Percentiles rank a stretch among this genome's conserved stretches.
Conservation (phyloP, 768 basidiomycete genomes). For the Dictyophora rubrovolvata region DNA sequence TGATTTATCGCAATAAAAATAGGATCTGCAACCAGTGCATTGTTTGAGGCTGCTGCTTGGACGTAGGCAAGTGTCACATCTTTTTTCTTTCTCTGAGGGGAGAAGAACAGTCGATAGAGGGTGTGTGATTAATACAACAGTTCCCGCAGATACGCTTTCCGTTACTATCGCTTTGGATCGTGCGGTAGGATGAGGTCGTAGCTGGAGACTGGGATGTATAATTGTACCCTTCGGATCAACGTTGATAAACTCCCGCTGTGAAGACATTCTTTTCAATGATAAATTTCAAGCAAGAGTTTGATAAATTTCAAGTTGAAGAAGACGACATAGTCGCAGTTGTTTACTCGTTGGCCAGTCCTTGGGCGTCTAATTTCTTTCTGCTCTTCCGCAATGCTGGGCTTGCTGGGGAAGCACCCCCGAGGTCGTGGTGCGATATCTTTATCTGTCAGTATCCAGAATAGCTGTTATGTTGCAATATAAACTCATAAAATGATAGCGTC, state of each 20-base stretch:
- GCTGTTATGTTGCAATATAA: background rate
- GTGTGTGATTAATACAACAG: slow-evolving; percentile 33
- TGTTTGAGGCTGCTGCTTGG: slow-evolving; percentile 30
- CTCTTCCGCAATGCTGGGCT: background rate
- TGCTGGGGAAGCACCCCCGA: slow-evolving; percentile 3
- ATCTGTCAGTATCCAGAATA: background rate
- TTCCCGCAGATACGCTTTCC: slow-evolving; percentile 31
- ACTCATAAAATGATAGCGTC: background rate
- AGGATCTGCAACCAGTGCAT: slow-evolving; percentile 58
- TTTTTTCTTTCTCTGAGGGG: slow-evolving; percentile 43
- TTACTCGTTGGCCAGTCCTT: too few relatives aligned
- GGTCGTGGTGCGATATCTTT: background rate
- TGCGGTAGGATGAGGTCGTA: slow-evolving; percentile 38
- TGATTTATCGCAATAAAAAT: slow-evolving; percentile 60
- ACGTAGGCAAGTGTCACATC: slow-evolving; percentile 60
- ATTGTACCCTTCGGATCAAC: background rate
- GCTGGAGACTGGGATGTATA: slow-evolving; percentile 13
- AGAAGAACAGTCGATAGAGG: slow-evolving; percentile 42
- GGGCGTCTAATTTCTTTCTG: background rate
- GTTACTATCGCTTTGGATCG: slow-evolving; percentile 42
- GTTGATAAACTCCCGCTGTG: background rate
- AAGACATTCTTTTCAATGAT: background rate
- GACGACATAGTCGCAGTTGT: background rate
- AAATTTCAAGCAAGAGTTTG: background rate
- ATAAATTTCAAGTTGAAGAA: background rate